Evolutionary conservation across 2,329 filamentous ascomycete species (phyloP).

Genomic region (Penicillium sp.): DNA sequence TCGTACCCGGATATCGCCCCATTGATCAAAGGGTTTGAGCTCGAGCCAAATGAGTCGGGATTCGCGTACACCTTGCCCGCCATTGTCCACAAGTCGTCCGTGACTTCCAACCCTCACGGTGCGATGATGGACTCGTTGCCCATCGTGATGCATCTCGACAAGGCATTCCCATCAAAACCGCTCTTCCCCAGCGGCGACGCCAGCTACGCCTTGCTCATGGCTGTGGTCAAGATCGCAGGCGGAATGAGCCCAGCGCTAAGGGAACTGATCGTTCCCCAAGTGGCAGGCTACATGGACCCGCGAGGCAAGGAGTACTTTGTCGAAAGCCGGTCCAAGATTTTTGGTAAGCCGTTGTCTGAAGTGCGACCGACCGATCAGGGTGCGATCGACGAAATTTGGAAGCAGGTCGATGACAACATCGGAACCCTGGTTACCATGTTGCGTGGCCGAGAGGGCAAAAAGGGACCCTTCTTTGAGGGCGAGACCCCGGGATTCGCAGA

Average conservation of each 20-base stretch:
- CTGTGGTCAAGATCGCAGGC: constrained; percentile 11
- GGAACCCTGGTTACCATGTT: constrained; percentile 22
- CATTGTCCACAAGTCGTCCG: constrained; percentile 24
- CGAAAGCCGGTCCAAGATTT: constrained; percentile 21
- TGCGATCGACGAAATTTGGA: constrained; percentile 15
- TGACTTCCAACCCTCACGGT: constrained; percentile 20
- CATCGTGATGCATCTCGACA: constrained; percentile 29
- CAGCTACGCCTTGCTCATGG: constrained; percentile 28
- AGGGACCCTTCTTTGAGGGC: constrained; percentile 32
- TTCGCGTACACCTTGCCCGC: constrained; percentile 30
- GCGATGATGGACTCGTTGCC: constrained; percentile 31
- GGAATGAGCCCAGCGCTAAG: not conserved
- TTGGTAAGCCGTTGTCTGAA: constrained; percentile 26
- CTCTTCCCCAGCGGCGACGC: constrained; percentile 31
- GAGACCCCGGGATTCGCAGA: constrained; percentile 28
- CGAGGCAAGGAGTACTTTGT: constrained; percentile 27
- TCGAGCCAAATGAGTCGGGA: constrained; percentile 16
- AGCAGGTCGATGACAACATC: constrained; percentile 17
- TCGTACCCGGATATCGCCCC: constrained; percentile 26
- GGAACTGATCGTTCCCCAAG: constrained; percentile 20
- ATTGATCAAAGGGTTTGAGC: constrained; percentile 18
- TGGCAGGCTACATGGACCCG: constrained; percentile 22
- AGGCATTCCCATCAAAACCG: constrained; percentile 22
- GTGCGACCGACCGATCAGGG: constrained; percentile 21
- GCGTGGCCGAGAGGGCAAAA: constrained; percentile 24